phyloP scores from a whole-genome alignment of 108 stramenopile species.

The Discostella stelligeroides region DNA sequence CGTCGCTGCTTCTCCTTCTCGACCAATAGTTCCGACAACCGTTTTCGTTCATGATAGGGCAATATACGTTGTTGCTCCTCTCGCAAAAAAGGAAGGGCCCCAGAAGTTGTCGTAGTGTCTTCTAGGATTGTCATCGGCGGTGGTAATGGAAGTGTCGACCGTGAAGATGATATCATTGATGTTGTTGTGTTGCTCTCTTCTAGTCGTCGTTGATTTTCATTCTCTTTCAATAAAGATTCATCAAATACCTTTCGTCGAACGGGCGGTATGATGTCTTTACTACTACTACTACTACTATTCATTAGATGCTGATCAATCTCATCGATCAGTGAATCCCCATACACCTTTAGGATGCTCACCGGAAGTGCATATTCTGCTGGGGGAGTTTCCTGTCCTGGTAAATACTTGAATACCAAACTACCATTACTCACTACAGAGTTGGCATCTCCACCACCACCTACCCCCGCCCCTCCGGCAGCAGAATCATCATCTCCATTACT shows the following conservation, averaged over 20 bases:
- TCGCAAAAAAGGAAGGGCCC: background rate
- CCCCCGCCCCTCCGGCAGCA: background rate
- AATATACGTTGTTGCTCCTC: constrained; percentile 19
- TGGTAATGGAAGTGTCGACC: no score
- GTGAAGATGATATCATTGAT: no score
- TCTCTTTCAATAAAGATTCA: no score
- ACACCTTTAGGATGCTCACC: constrained; percentile 31
- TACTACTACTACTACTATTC: constrained; percentile 2
- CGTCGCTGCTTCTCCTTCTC: no score
- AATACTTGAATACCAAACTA: constrained; percentile 33
- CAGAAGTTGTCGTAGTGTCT: no score
- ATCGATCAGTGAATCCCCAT: constrained; percentile 29
- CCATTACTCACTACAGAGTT: background rate
- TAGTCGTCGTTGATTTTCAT: no score
- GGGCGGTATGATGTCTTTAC: no score
- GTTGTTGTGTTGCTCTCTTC: no score
- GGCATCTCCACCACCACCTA: background rate
- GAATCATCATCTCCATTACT: constrained; percentile 16
- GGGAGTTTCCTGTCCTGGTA: constrained; percentile 24
- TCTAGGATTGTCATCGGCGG: no score
- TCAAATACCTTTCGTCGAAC: no score
- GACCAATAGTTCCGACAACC: constrained; percentile 16
- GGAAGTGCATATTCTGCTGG: constrained; percentile 45
- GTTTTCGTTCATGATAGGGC: constrained; percentile 45
- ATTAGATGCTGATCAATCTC: background rate